phyloP scores from a whole-genome alignment of 192 early-diverging fungal species.

The Coemansia sp. region DNA sequence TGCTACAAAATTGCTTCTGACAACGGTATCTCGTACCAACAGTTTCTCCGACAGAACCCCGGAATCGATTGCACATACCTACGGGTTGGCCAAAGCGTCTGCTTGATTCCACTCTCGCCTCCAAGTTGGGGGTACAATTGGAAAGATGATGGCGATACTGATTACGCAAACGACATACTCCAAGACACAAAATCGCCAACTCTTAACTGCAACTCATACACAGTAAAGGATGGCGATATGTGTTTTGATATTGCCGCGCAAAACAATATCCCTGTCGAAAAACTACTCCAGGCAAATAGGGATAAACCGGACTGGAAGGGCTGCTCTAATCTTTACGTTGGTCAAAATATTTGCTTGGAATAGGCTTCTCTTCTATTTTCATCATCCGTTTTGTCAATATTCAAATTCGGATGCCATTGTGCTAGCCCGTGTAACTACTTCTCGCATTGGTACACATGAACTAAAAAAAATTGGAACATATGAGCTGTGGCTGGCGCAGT shows the following conservation, averaged over 20 bases:
- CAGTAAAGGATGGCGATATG: slow-evolving; percentile 38
- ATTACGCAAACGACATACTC: background rate
- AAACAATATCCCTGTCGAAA: slow-evolving; percentile 15
- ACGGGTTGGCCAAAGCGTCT: slow-evolving; percentile 32
- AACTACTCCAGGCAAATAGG: slow-evolving; percentile 24
- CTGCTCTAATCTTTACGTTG: slow-evolving; percentile 22
- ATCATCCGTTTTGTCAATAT: too few species aligned
- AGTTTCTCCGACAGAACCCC: slow-evolving; percentile 44
- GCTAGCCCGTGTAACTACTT: too few species aligned
- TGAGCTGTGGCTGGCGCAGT: too few species aligned
- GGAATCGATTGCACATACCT: slow-evolving; percentile 37
- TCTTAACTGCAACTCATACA: slow-evolving; percentile 18
- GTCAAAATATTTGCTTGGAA: slow-evolving; percentile 32
- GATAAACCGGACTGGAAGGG: slow-evolving; percentile 21
- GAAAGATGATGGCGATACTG: background rate
- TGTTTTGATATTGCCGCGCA: slow-evolving; percentile 29
- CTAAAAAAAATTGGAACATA: too few species aligned
- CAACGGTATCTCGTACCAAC: slow-evolving; percentile 40
- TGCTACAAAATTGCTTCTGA: slow-evolving; percentile 45
- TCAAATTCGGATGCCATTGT: too few species aligned
- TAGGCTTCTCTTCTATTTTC: background rate
- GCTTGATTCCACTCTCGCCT: slow-evolving; percentile 25
- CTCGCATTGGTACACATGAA: too few species aligned
- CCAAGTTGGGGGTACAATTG: slow-evolving; percentile 8
- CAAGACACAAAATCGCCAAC: background rate